phyloP scores from a whole-genome alignment of 768 basidiomycete genomes.

The Tephrocybe sp. region DNA sequence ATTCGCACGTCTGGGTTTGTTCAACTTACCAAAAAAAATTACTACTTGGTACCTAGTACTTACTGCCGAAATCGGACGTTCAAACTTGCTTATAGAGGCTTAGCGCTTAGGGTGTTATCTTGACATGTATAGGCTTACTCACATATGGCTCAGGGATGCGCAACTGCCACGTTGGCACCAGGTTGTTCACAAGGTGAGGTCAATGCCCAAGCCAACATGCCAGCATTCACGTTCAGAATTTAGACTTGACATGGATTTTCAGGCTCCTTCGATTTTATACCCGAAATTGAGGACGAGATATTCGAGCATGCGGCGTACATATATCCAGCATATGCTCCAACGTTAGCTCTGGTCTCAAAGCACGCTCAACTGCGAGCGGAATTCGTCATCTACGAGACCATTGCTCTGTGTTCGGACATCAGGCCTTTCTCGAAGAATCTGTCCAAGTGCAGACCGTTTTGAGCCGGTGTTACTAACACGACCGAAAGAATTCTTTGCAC shows the following conservation, averaged over 20 bases:
- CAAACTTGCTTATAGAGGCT: too few species aligned
- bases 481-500: not conserved
- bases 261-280: not conserved
- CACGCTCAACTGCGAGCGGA: conserved; percentile 1
- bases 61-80: too few species aligned
- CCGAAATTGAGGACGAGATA: not conserved
- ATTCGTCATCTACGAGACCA: not conserved
- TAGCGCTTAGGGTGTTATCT: too few species aligned
- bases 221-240: not conserved
- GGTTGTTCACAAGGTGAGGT: too few species aligned
- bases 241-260: not conserved
- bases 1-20: too few species aligned
- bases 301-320: not conserved
- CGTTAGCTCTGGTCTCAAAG: not conserved
- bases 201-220: not conserved
- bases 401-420: not conserved
- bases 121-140: too few species aligned
- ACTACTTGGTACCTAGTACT: too few species aligned
- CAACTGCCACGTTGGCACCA: too few species aligned
- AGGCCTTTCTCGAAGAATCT: not conserved
- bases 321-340: not conserved
- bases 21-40: too few species aligned
- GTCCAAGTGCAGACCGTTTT: not conserved
- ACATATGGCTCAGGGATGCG: not conserved
- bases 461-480: not conserved